Evolutionary conservation across 2,329 filamentous ascomycete genomes (phyloP).

Genomic region (Alternaria brassicicola): DNA sequence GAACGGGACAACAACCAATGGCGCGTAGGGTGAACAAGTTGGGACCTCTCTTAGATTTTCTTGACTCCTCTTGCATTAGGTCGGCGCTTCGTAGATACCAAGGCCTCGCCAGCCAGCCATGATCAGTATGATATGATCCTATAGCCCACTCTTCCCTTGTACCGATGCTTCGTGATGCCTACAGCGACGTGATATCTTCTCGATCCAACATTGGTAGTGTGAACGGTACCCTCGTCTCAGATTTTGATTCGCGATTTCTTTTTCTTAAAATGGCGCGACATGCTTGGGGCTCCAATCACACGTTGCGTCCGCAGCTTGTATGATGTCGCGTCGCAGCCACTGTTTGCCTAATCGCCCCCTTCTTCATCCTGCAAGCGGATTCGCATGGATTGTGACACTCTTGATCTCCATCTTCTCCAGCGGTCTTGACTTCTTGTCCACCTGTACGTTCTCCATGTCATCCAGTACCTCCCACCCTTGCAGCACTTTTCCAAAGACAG

Average conservation of each 20-base stretch:
- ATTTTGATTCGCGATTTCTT: background rate
- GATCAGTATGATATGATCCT: conserved; percentile 21
- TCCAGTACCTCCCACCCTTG: conserved; percentile 67
- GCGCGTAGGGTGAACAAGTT: conserved; percentile 13
- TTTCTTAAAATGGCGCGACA: background rate
- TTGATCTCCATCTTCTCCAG: conserved; percentile 71
- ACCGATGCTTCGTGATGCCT: background rate
- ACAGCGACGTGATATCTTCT: background rate
- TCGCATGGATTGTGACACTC: conserved; percentile 76
- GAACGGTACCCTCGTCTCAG: background rate
- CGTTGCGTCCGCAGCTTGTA: background rate
- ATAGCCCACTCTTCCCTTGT: background rate
- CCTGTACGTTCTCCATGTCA: conserved; percentile 71
- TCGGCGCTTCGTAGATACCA: conserved; percentile 44
- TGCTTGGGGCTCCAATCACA: background rate
- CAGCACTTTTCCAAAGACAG: conserved; percentile 77
- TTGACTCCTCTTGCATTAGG: conserved; percentile 31
- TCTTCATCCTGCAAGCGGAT: conserved; percentile 67
- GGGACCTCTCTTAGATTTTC: conserved; percentile 21
- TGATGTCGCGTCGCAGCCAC: conserved; percentile 40
- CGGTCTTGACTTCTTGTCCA: conserved; percentile 80
- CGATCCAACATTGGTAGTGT: background rate
- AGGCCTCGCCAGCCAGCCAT: conserved; percentile 44
- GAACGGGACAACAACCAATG: conserved; percentile 30
- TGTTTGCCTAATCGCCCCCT: background rate